Conservation (phyloP, 2,329 filamentous ascomycete genomes). For the Clarireedia paspali region DNA sequence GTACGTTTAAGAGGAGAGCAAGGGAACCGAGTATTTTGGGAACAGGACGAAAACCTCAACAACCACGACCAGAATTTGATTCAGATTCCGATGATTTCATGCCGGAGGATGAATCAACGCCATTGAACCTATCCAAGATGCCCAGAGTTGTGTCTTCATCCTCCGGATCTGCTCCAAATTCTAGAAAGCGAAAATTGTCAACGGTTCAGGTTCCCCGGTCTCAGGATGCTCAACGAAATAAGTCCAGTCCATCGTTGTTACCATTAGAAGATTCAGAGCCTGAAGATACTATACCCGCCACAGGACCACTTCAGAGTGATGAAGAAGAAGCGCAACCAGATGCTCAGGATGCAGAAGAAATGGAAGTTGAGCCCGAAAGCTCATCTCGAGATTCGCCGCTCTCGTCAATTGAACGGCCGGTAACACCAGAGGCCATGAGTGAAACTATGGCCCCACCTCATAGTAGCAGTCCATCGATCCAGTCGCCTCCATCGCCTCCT, state of each 20-base stretch:
- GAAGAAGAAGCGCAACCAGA: slow-evolving; percentile 9
- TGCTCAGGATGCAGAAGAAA: slow-evolving; percentile 7
- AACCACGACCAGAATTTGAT: slow-evolving; percentile 32
- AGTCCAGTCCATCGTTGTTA: slow-evolving; percentile 18
- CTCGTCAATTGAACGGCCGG: slow-evolving; percentile 18
- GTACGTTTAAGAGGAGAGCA: slow-evolving; percentile 47
- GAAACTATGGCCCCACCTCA: slow-evolving; percentile 30
- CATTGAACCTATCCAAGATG: slow-evolving; percentile 44
- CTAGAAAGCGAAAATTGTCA: slow-evolving; percentile 47
- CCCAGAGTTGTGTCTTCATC: background rate
- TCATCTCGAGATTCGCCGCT: slow-evolving; percentile 12
- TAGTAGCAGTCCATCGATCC: slow-evolving; percentile 24
- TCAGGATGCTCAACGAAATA: slow-evolving; percentile 9
- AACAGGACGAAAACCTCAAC: slow-evolving; percentile 27
- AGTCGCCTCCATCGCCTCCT: slow-evolving; percentile 18
- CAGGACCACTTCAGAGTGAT: slow-evolving; percentile 15
- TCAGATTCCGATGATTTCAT: slow-evolving; percentile 46
- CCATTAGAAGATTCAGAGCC: slow-evolving; percentile 6
- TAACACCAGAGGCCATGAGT: slow-evolving; percentile 25
- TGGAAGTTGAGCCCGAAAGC: slow-evolving; percentile 4
- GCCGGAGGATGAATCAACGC: slow-evolving; percentile 62
- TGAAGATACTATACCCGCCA: slow-evolving; percentile 22
- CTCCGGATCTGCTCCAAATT: slow-evolving; percentile 30
- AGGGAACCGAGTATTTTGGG: slow-evolving; percentile 56
- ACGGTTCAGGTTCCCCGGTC: slow-evolving; percentile 22